Evolutionary conservation across 2,329 filamentous ascomycete species (phyloP), one percentile per base, ranked within the genome.

Genomic region (Microthyrium microscopicum): DNA sequence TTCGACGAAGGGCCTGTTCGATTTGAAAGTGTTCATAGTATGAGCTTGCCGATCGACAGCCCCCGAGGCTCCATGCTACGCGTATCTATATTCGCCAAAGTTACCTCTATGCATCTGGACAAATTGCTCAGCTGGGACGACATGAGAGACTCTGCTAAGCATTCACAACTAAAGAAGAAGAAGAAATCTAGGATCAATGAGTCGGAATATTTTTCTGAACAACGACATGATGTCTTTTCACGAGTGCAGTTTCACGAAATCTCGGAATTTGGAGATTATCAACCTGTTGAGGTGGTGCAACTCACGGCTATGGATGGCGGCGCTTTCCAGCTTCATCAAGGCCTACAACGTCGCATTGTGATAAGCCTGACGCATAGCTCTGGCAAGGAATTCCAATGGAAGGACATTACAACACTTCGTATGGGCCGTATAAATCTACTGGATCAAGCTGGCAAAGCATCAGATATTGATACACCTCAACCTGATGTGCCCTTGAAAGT

Each of bases 121-220:
- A 95, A 93, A 59, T 66, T 98, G 32, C 70, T 94, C 9, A 98
- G 89, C 57, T 98, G 89, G 89, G 89, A 98, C 51, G 89, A 95
- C 47, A 94, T 98, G 76, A 75, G 87, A 38, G 87, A 98, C 53
- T 64, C 68, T 17, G 64, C 65, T 3, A 62, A 65, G 30, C 56
- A 57, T 16, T 58, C 59, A 3, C 68, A 70, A 13, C 63, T 74
- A 31, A 67, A 70, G 40, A 67, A 69, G 13, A 66, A 68, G 35
- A 61, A 61, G 26, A 65, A 62, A 26, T 67, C 79, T 17, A 70
- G 89, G 8, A 75, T 98, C 42, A 76, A 82, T 9, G 89, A 98
- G 53, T 78, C 80, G 0, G 85, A 98, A 44, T 98, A 91, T 50
- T 92, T 77, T 46, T 82, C 77, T 0, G 83, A 94, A 52, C 89